phyloP scores from a whole-genome alignment of 2,329 filamentous ascomycete genomes.

The Fusarium equiseti region DNA sequence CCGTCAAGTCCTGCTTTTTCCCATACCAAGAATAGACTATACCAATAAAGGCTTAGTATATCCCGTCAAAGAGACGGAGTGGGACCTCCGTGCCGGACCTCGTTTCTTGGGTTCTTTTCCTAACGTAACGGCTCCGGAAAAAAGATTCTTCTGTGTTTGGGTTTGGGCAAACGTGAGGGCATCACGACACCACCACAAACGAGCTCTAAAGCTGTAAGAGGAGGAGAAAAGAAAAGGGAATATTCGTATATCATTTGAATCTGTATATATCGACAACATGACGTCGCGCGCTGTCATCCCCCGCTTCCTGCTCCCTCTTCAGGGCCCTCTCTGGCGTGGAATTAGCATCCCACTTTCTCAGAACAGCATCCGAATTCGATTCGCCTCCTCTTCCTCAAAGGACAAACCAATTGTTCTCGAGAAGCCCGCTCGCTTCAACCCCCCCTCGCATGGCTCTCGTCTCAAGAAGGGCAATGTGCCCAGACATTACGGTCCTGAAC shows the following conservation, averaged over 20 bases:
- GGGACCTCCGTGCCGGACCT: constrained; percentile 28
- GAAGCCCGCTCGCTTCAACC: constrained; percentile 89
- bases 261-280: constrained; percentile 48
- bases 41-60: constrained; percentile 12
- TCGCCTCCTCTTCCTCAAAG: constrained; percentile 47
- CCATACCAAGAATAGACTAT: neutral
- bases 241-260: neutral
- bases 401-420: constrained; percentile 79
- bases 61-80: constrained; percentile 29
- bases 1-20: constrained; percentile 12
- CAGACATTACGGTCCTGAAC: constrained; percentile 79
- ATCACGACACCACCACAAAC: constrained; percentile 34
- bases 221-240: neutral
- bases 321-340: constrained; percentile 67
- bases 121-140: constrained; percentile 38
- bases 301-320: constrained; percentile 75
- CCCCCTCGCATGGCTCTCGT: constrained; percentile 86
- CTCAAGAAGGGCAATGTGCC: constrained; percentile 68
- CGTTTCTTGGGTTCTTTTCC: constrained; percentile 11
- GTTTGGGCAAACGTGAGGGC: constrained; percentile 29
- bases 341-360: constrained; percentile 53
- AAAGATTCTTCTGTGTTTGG: constrained; percentile 40
- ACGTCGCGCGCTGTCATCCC: constrained; percentile 68
- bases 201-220: constrained; percentile 18
- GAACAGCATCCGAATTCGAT: constrained; percentile 52